Base-by-base conservation (phyloP, 331 rosid species). In the Pyrus hybrid region DNA sequence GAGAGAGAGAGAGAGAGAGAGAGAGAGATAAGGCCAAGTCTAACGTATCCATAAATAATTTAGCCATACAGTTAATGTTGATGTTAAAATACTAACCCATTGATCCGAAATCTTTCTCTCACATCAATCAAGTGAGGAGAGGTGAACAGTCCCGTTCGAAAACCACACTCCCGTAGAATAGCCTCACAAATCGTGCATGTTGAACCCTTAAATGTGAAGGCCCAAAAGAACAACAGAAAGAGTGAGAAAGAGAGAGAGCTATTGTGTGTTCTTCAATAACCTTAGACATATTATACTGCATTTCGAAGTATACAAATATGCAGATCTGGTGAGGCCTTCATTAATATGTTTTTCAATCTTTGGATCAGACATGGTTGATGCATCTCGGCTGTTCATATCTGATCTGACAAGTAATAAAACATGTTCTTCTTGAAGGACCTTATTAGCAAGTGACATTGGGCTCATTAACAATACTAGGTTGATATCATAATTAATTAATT, bases 91-190 rank as follows among this genome's bases (percentile, higher is more conserved):
- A 82, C 93, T 79, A 58, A 89, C 93, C 91, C 93, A 73, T 89
- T 80, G 76, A 89, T 47, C 43, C 91, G 91, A 83, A 89, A 85
- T 74, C 93, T 82, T 82, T 89, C 93, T 30, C 85, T 86, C 66
- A 90, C 90, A 13, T 91, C 93, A 37, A 91, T 88, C 65, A 88
- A 79, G 81, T 88, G 93, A 82, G 93, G 93, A 28, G 93, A 91
- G 47, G 85, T 91, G 88, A 91, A 89, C 73, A 91, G 89, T 76
- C 93, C 96, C 11, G 96, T 89, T 67, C 75, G 92, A 69, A 91
- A 70, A 62, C 93, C 96, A 66, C 91, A 89, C 70, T 91, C 92
- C 51, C 88, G 80, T 80, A 91, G 66, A 76, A 91, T 89, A 80
- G 91, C 89, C 80, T 90, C 91, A 62, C 86, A 83, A 76, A 88